phyloP scores from a whole-genome alignment of 176 grass and related monocot genomes.

The Puya raimondii region DNA sequence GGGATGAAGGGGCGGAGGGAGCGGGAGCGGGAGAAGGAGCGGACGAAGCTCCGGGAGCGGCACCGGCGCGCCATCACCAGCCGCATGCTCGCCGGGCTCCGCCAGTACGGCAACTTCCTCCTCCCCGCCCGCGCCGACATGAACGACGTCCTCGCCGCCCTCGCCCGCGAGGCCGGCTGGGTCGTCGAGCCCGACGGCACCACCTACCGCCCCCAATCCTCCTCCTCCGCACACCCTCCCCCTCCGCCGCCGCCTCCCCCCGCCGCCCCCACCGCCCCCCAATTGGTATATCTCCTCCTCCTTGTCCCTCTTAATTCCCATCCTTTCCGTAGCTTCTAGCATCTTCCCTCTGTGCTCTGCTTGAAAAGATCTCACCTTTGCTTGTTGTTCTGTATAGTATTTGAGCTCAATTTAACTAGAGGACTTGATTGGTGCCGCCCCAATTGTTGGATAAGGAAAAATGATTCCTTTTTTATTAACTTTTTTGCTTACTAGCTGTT shows the following conservation, averaged over 20 bases:
- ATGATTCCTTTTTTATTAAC: no score
- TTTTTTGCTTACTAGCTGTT: no score
- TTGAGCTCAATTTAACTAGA: no score
- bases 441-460: no score
- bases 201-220: slow-evolving; percentile 43
- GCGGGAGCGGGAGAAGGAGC: slow-evolving; percentile 81
- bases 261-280: slow-evolving; percentile 2
- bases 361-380: no score
- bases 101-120: slow-evolving; percentile 82
- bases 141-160: slow-evolving; percentile 95
- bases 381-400: no score
- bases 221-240: not conserved
- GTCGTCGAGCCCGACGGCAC: slow-evolving; percentile 70
- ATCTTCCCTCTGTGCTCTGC: no score
- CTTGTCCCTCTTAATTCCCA: not conserved
- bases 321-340: not conserved
- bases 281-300: slow-evolving; percentile 29
- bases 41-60: slow-evolving; percentile 88
- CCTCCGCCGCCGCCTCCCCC: not conserved
- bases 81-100: slow-evolving; percentile 88
- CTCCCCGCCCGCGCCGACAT: slow-evolving; percentile 88
- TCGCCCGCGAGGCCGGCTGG: slow-evolving; percentile 85
- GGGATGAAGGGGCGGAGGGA: slow-evolving; percentile 38
- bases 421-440: no score
- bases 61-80: slow-evolving; percentile 86